Evolutionary conservation across 2,329 filamentous ascomycete genomes (phyloP).

Genomic region (Corinectria fuckeliana): DNA sequence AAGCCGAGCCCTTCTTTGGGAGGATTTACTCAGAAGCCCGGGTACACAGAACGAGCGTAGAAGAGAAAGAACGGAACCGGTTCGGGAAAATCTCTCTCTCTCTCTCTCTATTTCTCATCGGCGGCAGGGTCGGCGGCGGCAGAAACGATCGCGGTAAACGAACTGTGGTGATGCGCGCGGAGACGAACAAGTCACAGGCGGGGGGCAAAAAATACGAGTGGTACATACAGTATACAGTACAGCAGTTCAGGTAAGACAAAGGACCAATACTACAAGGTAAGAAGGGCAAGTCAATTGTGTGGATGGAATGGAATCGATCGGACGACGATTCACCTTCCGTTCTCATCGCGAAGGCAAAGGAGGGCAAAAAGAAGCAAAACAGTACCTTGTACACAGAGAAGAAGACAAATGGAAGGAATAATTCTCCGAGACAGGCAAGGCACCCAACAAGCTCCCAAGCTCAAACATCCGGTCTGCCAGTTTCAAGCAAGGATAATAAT

Average conservation of each 20-base stretch:
- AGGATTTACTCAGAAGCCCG: too few species aligned
- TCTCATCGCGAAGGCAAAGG: neutral
- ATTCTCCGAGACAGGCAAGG: constrained; percentile 18
- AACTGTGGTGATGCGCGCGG: neutral
- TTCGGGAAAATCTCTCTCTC: neutral
- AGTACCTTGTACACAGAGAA: too few species aligned
- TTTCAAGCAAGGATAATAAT: too few species aligned
- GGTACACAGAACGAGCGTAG: too few species aligned
- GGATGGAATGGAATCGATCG: too few species aligned
- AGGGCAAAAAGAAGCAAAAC: constrained; percentile 1
- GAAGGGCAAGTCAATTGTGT: too few species aligned
- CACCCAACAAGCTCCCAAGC: neutral
- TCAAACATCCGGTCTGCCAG: neutral
- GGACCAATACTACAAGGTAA: too few species aligned
- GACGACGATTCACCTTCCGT: neutral
- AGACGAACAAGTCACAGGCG: constrained; percentile 4
- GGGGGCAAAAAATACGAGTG: too few species aligned
- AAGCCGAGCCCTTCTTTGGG: constrained; percentile 8
- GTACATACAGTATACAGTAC: too few species aligned
- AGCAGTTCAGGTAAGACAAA: constrained; percentile 10
- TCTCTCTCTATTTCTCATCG: neutral
- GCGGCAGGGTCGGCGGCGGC: constrained; percentile 5
- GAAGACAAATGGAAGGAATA: constrained; percentile 3
- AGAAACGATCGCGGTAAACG: constrained; percentile 10
- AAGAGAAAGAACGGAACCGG: neutral